These are phyloP conservation scores for Stagonosporopsis rhizophila DNA, from an alignment of 2,329 filamentous ascomycete genomes.

Conservation along the genomic window DNA sequence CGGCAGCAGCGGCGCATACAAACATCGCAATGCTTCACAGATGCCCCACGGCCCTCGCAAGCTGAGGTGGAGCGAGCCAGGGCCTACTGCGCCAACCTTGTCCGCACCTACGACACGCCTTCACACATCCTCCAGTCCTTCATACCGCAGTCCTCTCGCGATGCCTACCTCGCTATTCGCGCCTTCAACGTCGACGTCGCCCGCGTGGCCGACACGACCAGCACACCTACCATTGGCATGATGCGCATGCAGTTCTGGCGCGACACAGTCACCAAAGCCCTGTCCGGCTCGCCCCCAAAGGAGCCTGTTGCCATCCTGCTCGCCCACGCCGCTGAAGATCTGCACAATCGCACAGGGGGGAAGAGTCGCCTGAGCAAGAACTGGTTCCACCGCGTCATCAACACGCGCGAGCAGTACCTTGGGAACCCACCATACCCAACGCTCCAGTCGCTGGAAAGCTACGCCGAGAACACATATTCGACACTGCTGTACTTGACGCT, in stretches of 20 bases:
- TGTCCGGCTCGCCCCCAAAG: slow-evolving; percentile 79
- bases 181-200: slow-evolving; percentile 93
- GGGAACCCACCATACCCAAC: slow-evolving; percentile 81
- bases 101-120: slow-evolving; percentile 87
- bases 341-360: slow-evolving; percentile 57
- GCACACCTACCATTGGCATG: slow-evolving; percentile 82
- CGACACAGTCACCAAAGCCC: slow-evolving; percentile 79
- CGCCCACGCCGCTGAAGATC: slow-evolving; percentile 70
- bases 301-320: slow-evolving; percentile 91
- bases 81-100: slow-evolving; percentile 65
- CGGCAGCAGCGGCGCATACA: slow-evolving; percentile 31
- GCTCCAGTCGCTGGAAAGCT: slow-evolving; percentile 78
- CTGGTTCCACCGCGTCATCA: slow-evolving; percentile 74
- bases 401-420: slow-evolving; percentile 81
- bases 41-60: slow-evolving; percentile 40
- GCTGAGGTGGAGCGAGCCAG: slow-evolving; percentile 62
- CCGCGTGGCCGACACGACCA: slow-evolving; percentile 86
- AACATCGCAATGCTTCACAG: slow-evolving; percentile 29
- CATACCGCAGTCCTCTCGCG: slow-evolving; percentile 74
- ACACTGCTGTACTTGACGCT: slow-evolving; percentile 89
- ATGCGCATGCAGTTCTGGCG: slow-evolving; percentile 97
- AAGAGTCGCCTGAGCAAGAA: slow-evolving; percentile 60
- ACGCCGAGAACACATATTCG: slow-evolving; percentile 94
- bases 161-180: slow-evolving; percentile 88
- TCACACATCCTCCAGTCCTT: slow-evolving; percentile 87